Conservation (phyloP, 805 yeast species). For the Saccharomycopsis synnaedendra region DNA sequence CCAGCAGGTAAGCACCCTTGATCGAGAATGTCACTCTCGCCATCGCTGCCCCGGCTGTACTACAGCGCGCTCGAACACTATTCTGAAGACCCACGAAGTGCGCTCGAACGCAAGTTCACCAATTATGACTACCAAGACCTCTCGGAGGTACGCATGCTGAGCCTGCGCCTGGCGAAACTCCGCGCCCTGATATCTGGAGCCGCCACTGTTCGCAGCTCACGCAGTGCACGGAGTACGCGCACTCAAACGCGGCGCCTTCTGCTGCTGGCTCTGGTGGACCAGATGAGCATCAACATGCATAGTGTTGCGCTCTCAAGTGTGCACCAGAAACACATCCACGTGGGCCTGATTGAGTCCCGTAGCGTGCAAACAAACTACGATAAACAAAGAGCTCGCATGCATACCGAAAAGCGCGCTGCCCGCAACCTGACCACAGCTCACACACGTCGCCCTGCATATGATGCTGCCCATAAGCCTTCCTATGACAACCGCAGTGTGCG, state of each 20-base stretch:
- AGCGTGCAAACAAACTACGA: slow-evolving; percentile 11
- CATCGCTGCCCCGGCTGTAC: no score
- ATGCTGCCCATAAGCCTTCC: background rate
- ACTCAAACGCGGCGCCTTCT: background rate
- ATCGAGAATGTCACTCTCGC: no score
- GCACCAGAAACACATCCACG: slow-evolving; percentile 13
- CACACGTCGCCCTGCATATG: background rate
- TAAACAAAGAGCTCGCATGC: slow-evolving; percentile 11
- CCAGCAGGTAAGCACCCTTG: no score
- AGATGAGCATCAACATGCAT: slow-evolving; percentile 13
- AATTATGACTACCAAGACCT: slow-evolving; percentile 14
- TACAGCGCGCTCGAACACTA: no score
- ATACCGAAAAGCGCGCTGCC: slow-evolving; percentile 9
- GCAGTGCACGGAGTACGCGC: slow-evolving; percentile 2
- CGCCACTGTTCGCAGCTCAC: slow-evolving; percentile 2
- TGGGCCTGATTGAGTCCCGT: background rate
- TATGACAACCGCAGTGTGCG: background rate
- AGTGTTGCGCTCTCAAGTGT: slow-evolving; percentile 10
- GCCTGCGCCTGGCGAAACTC: slow-evolving; percentile 1
- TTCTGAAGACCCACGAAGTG: slow-evolving; percentile 1
- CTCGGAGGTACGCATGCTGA: background rate
- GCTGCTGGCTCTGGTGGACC: background rate
- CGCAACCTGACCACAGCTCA: no score
- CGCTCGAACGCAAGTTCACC: slow-evolving; percentile 13
- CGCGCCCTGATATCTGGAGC: slow-evolving; percentile 12